Percentiles rank a stretch among this genome's conserved stretches.
These are phyloP conservation scores for Pseudopediastrum boryanum DNA, from an alignment of 139 green algal genomes.

Conservation along the genomic window DNA sequence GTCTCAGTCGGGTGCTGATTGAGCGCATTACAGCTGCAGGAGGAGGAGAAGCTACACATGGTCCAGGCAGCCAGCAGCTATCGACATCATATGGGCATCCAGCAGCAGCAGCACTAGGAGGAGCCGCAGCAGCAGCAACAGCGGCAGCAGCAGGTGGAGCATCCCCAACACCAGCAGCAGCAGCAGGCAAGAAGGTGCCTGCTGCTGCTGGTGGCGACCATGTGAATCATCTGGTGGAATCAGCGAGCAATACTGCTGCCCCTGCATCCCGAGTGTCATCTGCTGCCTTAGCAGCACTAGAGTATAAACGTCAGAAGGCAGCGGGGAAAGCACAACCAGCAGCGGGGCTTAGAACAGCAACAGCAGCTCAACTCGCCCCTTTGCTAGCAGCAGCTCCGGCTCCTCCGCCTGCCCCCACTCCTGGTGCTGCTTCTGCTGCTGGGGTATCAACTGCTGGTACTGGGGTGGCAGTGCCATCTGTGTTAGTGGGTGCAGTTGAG, in stretches of 20 bases:
- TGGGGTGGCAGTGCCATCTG: slow-evolving; percentile 4
- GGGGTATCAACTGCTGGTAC: background rate
- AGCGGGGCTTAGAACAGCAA: background rate
- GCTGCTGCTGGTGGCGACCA: too few species aligned
- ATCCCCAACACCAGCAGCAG: too few species aligned
- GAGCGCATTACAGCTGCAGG: background rate
- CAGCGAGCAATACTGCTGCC: too few species aligned
- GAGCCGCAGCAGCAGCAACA: background rate
- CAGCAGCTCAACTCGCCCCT: background rate
- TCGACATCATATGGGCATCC: background rate
- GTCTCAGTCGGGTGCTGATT: background rate
- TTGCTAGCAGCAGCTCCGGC: background rate
- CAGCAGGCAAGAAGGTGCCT: too few species aligned
- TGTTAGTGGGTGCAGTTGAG: slow-evolving; percentile 23
- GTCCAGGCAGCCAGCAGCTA: background rate
- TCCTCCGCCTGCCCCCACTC: background rate
- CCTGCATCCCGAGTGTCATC: too few species aligned
- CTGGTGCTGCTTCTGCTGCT: background rate
- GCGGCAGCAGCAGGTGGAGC: slow-evolving; percentile 10
- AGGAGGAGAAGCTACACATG: background rate
- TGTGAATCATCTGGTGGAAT: too few species aligned
- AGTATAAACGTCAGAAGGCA: slow-evolving; percentile 16
- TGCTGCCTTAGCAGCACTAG: slow-evolving; percentile 22
- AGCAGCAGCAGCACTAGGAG: background rate
- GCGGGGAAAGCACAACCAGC: background rate